Evolutionary conservation across 1,284 basidiomycete species (phyloP), one percentile per base, ranked within the genome.

Genomic region (Boletellus deceptivus): DNA sequence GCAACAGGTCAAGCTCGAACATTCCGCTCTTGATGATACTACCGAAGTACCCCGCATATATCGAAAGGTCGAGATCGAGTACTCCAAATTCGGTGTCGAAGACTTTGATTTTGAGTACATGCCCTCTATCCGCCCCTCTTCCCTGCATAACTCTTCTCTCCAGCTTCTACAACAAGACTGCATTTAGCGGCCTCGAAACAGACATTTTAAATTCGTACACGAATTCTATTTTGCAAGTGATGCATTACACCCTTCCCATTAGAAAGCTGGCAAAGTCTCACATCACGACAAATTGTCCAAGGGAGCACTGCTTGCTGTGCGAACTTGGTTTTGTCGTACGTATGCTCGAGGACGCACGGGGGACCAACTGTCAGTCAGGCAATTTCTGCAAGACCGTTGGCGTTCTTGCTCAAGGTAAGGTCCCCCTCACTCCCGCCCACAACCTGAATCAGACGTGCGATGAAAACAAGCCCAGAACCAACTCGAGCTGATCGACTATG

Each of bases 181-280:
- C 79, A 24, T 94, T 84, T 65, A 94, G 91, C 52, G 97, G 97
- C 4, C 78, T 99, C 44, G 97, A 99, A 71, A 98, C 96, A 1
- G 93, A 99, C 67, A 98, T 99, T 54, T 77, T 91, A 48, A 97
- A 98, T 69, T 98, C 94, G 17, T 99, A 99, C 72, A 97, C 96
- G 24, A 99, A 99, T 65, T 77, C 93, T 1, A 71, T 98, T 22
- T 73, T 99, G 1, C 96, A 99, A 68, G 84, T 89, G 4, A 80
- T 99, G 69, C 91, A 97, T 67, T 96, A 94, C 68, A 82, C 82
- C 24, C 61, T 73, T 29, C 91, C 95, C 0, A 82, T 98, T 39
- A 82, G 94, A 31, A 77, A 73, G 16, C 74, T 97, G 35, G 93
- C 94, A 14, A 93, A 91, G 70, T 91, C 91, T 0, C 97, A 99